Conservation (phyloP, 208 protist species). For the Willaertia magna region DNA sequence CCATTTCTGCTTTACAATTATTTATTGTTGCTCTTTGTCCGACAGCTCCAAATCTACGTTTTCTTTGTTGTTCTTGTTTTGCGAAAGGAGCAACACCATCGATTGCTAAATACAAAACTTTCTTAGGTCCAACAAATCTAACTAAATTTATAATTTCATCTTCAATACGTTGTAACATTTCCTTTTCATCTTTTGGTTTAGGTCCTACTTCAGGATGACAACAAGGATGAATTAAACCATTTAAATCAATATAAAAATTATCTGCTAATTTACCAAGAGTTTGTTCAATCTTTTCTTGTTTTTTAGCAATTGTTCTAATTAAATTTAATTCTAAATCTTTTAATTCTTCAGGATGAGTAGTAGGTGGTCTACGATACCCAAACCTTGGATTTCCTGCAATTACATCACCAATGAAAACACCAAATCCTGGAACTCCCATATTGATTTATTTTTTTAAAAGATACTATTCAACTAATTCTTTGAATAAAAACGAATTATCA, state of each 20-base stretch:
- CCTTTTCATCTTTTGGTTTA: constrained; percentile 63
- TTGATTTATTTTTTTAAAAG: no score
- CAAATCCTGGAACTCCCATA: no score
- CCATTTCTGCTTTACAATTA: background rate
- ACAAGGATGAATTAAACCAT: constrained; percentile 96
- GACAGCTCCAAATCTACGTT: constrained; percentile 85
- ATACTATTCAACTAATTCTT: no score
- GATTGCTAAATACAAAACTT: constrained; percentile 88
- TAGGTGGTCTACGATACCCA: no score
- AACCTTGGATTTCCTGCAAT: no score
- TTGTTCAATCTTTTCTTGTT: constrained; percentile 33
- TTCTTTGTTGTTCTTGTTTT: constrained; percentile 99
- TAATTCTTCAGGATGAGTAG: no score
- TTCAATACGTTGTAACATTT: constrained; percentile 91
- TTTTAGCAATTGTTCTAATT: no score
- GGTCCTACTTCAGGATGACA: constrained; percentile 85
- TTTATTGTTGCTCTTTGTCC: constrained; percentile 48
- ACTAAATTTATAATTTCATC: constrained; percentile 35
- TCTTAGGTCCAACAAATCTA: constrained; percentile 84
- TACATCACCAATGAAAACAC: no score
- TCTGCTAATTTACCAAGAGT: constrained; percentile 41
- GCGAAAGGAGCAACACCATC: constrained; percentile 96
- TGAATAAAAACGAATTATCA: no score
- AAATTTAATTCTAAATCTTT: no score
- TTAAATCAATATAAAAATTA: constrained; percentile 84